These are phyloP conservation scores for Fonsecaea pugnacius DNA, from an alignment of 2,329 filamentous ascomycete genomes.

Conservation along the genomic window DNA sequence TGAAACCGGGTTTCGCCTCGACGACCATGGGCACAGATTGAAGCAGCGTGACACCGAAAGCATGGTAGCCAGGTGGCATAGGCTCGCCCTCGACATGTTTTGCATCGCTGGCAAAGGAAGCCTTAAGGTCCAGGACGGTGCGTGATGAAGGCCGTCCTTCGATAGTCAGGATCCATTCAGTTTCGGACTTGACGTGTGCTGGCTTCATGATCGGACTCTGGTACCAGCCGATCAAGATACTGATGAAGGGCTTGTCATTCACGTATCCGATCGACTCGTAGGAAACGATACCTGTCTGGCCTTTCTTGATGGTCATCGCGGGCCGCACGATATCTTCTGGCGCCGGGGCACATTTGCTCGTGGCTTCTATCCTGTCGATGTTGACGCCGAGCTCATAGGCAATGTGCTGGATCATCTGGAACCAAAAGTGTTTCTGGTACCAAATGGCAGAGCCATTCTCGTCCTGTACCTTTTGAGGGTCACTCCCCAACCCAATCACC, in stretches of 20 bases:
- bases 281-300: conserved; percentile 5
- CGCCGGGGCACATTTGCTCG: conserved; percentile 2
- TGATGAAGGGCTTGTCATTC: conserved; percentile 12
- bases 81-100: conserved; percentile 6
- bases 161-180: conserved; percentile 9
- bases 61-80: conserved; percentile 7
- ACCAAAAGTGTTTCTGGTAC: conserved; percentile 10
- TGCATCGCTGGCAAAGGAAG: conserved; percentile 1
- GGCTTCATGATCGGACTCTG: conserved; percentile 4
- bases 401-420: conserved; percentile 9
- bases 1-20: conserved; percentile 3
- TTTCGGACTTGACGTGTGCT: conserved; percentile 5
- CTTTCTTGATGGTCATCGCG: conserved; percentile 11
- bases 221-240: conserved; percentile 5
- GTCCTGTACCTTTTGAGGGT: not conserved
- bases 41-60: conserved; percentile 5
- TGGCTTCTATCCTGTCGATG: conserved; percentile 8
- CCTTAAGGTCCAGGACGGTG: conserved; percentile 8
- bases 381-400: conserved; percentile 7
- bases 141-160: conserved; percentile 11
- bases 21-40: conserved; percentile 8
- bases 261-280: conserved; percentile 5
- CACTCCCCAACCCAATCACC: conserved; percentile 3
- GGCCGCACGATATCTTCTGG: conserved; percentile 10
- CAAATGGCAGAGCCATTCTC: conserved; percentile 11